These are phyloP conservation scores for Raffaelea albimanens DNA, from an alignment of 2,329 filamentous ascomycete species.

Conservation along the genomic window DNA sequence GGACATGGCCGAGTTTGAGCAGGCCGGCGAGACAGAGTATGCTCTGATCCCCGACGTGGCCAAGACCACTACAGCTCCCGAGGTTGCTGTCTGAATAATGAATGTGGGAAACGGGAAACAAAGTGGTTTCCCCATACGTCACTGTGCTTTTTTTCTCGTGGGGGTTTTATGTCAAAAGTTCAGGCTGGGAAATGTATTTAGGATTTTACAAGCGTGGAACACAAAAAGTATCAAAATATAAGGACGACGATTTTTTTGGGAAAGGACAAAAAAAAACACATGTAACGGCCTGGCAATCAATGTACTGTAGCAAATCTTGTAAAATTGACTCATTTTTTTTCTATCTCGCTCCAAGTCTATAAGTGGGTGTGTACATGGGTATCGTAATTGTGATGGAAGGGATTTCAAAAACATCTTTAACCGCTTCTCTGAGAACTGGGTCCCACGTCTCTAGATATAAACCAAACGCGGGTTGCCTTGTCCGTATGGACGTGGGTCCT, in stretches of 20 bases:
- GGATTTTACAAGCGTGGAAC: neutral
- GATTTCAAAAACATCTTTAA: too few species aligned
- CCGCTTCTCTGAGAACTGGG: too few species aligned
- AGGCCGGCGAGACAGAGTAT: conserved; percentile 80
- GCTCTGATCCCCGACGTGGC: conserved; percentile 67
- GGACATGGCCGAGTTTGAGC: conserved; percentile 97
- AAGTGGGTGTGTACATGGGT: neutral
- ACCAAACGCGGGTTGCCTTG: too few species aligned
- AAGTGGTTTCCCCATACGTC: conserved; percentile 1
- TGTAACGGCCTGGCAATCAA: too few species aligned
- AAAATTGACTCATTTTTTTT: neutral
- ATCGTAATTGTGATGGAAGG: too few species aligned
- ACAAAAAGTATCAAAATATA: neutral
- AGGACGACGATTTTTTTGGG: neutral
- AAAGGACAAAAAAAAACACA: neutral
- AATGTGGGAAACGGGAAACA: neutral
- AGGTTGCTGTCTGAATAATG: too few species aligned
- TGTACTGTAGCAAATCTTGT: too few species aligned
- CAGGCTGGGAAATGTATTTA: conserved; percentile 1
- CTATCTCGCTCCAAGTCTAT: neutral
- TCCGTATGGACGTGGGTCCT: too few species aligned
- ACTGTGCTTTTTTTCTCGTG: conserved; percentile 1
- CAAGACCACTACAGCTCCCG: conserved; percentile 17
- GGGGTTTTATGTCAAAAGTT: conserved; percentile 5
- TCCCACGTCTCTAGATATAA: too few species aligned